phyloP scores from a whole-genome alignment of 441 rosid genomes.

The Theobroma grandiflorum region DNA sequence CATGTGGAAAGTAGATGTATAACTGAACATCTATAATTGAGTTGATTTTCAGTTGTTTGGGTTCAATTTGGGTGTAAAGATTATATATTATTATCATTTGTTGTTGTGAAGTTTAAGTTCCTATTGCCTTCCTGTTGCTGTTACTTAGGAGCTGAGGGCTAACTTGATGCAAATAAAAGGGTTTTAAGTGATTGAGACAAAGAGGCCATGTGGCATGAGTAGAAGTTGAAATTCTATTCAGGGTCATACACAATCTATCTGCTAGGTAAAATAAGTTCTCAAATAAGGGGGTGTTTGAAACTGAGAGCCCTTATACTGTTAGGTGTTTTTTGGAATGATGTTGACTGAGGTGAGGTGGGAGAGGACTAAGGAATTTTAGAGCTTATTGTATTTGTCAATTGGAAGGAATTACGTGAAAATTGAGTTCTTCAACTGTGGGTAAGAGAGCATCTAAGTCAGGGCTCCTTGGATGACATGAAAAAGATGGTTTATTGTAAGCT shows the following conservation, averaged over 20 bases:
- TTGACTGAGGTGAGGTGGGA: not conserved
- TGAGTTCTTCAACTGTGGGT: not conserved
- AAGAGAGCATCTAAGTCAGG: not conserved
- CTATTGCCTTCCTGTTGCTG: not conserved
- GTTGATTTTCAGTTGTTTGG: not conserved
- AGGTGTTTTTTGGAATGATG: not conserved
- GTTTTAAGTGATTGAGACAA: not conserved
- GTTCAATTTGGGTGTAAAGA: conserved; percentile 4
- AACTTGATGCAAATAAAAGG: not conserved
- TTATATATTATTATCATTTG: not conserved
- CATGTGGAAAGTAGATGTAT: not conserved
- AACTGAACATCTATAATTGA: not conserved
- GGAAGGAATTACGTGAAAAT: not conserved
- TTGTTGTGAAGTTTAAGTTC: not conserved
- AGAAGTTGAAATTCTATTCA: not conserved
- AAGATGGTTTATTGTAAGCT: not conserved
- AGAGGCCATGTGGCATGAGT: not conserved
- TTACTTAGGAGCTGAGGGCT: not conserved
- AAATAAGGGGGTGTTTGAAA: not conserved
- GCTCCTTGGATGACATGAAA: not conserved
- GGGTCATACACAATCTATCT: not conserved
- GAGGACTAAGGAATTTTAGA: not conserved
- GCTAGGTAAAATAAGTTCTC: not conserved
- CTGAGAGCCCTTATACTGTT: not conserved
- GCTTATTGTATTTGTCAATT: not conserved